Conservation (phyloP, 2,329 filamentous ascomycete genomes). For the Alternaria viburni region DNA sequence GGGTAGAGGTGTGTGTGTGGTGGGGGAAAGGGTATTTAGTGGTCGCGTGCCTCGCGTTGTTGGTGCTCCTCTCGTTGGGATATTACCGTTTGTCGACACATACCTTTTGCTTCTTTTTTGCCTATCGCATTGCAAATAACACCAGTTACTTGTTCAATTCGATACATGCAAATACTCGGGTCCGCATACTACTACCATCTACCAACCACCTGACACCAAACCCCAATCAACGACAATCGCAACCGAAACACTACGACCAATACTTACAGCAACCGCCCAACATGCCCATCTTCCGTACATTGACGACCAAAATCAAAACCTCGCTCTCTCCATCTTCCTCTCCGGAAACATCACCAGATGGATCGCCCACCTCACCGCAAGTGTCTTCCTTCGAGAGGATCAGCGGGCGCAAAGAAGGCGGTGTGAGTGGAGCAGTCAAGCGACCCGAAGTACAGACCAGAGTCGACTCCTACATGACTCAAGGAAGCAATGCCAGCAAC, state of each 20-base stretch:
- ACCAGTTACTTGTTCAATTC: not conserved
- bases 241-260: not conserved
- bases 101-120: not conserved
- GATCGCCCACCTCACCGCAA: constrained; percentile 23
- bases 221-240: not conserved
- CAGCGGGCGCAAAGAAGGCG: constrained; percentile 26
- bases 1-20: not conserved
- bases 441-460: constrained; percentile 21
- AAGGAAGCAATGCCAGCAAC: constrained; percentile 19
- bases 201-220: not conserved
- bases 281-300: constrained; percentile 40
- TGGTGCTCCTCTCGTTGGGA: not conserved
- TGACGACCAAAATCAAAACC: constrained; percentile 41
- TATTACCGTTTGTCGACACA: not conserved
- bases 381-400: constrained; percentile 35
- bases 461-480: constrained; percentile 29
- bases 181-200: not conserved
- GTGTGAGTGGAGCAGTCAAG: constrained; percentile 11
- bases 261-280: not conserved
- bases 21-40: not conserved
- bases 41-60: not conserved
- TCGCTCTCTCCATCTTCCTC: constrained; percentile 34
- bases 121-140: not conserved
- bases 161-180: constrained; percentile 8
- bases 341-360: constrained; percentile 22